Conservation (phyloP, 2,329 filamentous ascomycete genomes). For the Penicillium sumatraense region DNA sequence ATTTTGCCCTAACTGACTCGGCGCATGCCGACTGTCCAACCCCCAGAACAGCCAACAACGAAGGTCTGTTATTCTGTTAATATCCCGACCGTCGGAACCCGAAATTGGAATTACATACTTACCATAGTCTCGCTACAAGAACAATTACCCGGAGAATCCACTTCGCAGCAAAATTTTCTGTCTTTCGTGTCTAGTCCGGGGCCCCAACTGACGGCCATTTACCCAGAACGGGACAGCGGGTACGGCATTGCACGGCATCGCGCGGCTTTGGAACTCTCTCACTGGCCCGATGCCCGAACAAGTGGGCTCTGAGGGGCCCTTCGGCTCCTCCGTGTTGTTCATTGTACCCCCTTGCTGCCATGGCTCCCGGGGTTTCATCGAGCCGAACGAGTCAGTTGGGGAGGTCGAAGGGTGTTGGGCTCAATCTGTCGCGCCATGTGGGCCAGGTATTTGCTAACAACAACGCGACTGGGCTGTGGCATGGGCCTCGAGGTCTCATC, state of each 20-base stretch:
- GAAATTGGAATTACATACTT: no score
- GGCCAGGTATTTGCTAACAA: not conserved
- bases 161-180: not conserved
- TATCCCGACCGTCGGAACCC: not conserved
- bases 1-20: constrained; percentile 3
- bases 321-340: not conserved
- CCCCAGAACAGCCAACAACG: not conserved
- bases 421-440: not conserved
- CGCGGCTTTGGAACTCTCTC: not conserved
- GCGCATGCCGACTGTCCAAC: not conserved
- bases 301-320: not conserved
- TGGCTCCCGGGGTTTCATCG: constrained; percentile 3
- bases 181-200: not conserved
- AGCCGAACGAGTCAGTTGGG: not conserved
- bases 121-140: not conserved
- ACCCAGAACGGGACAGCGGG: constrained; percentile 2
- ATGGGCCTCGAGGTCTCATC: not conserved
- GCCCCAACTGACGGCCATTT: constrained; percentile 2
- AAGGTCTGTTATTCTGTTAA: no score
- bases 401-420: not conserved
- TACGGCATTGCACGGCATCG: constrained; percentile 4
- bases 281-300: not conserved
- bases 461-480: not conserved
- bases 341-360: not conserved
- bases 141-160: constrained; percentile 1